phyloP scores from a whole-genome alignment of 345 rosid species.

The Turritis glabra region DNA sequence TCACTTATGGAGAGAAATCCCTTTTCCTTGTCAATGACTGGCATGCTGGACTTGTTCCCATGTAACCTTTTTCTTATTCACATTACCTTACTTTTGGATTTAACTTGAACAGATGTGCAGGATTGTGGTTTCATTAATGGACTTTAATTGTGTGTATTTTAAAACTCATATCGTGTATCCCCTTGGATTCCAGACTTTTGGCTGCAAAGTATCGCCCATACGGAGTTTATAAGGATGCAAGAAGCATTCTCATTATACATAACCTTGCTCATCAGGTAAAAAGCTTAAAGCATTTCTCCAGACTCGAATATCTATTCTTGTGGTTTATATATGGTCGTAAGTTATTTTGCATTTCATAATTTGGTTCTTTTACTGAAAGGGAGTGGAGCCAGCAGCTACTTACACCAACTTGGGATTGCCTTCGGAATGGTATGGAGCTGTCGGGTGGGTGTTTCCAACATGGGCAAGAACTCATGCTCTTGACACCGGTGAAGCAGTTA shows the following conservation, averaged over 20 bases:
- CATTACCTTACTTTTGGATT: not conserved
- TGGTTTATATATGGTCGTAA: not conserved
- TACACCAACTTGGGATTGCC: conserved; percentile 78
- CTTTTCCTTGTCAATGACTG: conserved; percentile 95
- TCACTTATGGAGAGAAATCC: conserved; percentile 87
- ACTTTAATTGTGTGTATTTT: not conserved
- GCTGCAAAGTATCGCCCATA: conserved; percentile 83
- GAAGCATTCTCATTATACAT: conserved; percentile 79
- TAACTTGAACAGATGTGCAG: not conserved
- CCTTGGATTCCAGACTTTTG: conserved; percentile 59
- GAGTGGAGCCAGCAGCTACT: conserved; percentile 88
- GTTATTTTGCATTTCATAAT: not conserved
- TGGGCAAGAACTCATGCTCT: conserved; percentile 99
- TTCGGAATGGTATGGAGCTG: conserved; percentile 84
- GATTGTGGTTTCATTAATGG: not conserved
- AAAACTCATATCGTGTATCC: not conserved
- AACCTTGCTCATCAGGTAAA: conserved; percentile 96
- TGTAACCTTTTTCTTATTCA: conserved; percentile 48
- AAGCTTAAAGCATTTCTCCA: conserved; percentile 5
- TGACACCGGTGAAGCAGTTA: conserved; percentile 98
- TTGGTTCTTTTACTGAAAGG: conserved; percentile 48
- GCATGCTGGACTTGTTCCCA: conserved; percentile 97
- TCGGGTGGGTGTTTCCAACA: conserved; percentile 94
- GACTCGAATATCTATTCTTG: conserved; percentile 2
- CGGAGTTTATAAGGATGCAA: conserved; percentile 90